These are phyloP conservation scores for Tremella yokohamensis DNA, from an alignment of 768 basidiomycete genomes.

Conservation along the genomic window DNA sequence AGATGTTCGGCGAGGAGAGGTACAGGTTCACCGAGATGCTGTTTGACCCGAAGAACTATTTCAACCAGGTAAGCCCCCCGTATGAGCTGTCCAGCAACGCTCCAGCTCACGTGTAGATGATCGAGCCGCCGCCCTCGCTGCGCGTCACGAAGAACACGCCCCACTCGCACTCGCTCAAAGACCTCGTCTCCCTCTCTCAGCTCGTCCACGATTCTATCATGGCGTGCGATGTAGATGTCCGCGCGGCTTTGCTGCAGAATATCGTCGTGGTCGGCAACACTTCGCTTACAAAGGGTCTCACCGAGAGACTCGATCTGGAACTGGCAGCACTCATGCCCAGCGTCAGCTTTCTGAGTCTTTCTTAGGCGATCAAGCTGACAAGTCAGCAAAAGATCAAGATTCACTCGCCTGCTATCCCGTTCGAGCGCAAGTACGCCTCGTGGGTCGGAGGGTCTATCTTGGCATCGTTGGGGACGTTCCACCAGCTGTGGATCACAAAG, in stretches of 20 bases:
- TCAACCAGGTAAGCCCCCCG: constrained; percentile 47
- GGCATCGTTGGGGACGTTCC: constrained; percentile 93
- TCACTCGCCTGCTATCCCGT: constrained; percentile 83
- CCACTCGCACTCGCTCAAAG: constrained; percentile 50
- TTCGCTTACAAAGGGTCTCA: constrained; percentile 77
- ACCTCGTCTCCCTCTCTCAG: constrained; percentile 57
- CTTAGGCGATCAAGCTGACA: constrained; percentile 5
- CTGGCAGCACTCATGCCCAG: constrained; percentile 71
- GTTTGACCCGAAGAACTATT: constrained; percentile 63
- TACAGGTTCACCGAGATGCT: constrained; percentile 82
- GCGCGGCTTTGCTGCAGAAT: constrained; percentile 83
- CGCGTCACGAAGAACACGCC: constrained; percentile 44
- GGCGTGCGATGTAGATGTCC: constrained; percentile 84
- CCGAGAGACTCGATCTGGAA: constrained; percentile 76
- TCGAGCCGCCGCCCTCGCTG: constrained; percentile 41
- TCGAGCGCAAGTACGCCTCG: constrained; percentile 83
- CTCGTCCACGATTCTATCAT: constrained; percentile 74
- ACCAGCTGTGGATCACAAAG: constrained; percentile 56
- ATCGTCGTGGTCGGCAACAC: constrained; percentile 96
- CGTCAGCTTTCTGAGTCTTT: constrained; percentile 54
- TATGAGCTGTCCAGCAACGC: no score
- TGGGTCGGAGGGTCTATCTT: constrained; percentile 97
- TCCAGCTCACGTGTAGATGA: constrained; percentile 28
- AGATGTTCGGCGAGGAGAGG: constrained; percentile 75
- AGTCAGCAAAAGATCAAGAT: constrained; percentile 69